Conservation (phyloP, 2,329 filamentous ascomycete genomes). For the Aureobasidium sp. region DNA sequence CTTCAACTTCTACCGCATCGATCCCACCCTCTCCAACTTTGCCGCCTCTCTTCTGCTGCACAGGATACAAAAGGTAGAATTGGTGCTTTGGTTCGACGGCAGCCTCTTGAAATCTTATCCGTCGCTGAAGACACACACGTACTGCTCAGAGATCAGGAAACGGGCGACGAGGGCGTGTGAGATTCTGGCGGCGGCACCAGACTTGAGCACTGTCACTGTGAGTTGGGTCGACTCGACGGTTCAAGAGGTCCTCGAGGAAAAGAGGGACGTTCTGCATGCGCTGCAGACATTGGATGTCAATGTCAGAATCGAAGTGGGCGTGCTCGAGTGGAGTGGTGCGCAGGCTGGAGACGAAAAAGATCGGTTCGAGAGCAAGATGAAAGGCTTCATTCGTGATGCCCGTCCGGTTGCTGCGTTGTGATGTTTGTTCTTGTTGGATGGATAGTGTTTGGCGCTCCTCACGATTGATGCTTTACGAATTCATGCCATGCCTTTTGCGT, state of each 20-base stretch:
- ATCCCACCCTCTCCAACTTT: slow-evolving; percentile 26
- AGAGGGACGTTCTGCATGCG: slow-evolving; percentile 24
- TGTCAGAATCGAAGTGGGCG: slow-evolving; percentile 24
- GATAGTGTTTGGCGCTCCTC: background rate
- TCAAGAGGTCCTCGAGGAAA: slow-evolving; percentile 23
- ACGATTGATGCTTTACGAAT: background rate
- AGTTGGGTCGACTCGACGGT: slow-evolving; percentile 29
- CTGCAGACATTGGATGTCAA: slow-evolving; percentile 18
- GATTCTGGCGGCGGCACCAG: slow-evolving; percentile 22
- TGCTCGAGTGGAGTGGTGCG: slow-evolving; percentile 11
- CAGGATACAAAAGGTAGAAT: slow-evolving; percentile 26
- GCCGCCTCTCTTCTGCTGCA: slow-evolving; percentile 20
- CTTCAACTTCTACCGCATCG: slow-evolving; percentile 32
- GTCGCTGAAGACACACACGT: slow-evolving; percentile 24
- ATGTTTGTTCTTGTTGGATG: background rate
- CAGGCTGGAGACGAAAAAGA: background rate
- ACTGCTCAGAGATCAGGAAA: slow-evolving; percentile 27
- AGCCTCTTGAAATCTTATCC: slow-evolving; percentile 28
- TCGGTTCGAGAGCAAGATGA: background rate
- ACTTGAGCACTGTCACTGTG: slow-evolving; percentile 24
- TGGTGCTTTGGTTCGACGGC: slow-evolving; percentile 30
- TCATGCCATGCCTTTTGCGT: background rate
- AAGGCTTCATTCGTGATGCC: background rate
- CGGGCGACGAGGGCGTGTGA: slow-evolving; percentile 25
- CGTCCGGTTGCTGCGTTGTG: background rate